Conservation (phyloP, 163 green algal genomes). For the Trebouxiophyceae sp. region DNA sequence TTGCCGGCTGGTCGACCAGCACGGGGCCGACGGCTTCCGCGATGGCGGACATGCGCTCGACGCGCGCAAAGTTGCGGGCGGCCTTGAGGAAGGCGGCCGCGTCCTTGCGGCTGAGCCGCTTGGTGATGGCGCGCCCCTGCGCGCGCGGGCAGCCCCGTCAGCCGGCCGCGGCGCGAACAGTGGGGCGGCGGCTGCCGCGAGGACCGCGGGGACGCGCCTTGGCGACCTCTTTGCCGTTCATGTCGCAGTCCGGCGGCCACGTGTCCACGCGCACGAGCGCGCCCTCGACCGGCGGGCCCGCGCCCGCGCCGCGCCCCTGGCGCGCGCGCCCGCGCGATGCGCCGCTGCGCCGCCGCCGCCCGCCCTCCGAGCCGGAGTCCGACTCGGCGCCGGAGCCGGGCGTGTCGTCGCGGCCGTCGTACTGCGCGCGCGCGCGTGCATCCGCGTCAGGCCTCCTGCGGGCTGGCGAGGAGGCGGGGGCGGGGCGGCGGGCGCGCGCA, state of each 20-base stretch:
- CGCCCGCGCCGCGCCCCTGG: slow-evolving; percentile 13
- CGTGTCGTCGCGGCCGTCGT: not conserved
- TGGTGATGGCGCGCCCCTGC: not conserved
- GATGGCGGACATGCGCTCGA: slow-evolving; percentile 42
- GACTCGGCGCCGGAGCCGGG: not conserved
- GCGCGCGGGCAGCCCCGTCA: no score
- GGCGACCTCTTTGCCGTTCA: not conserved
- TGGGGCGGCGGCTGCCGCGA: no score
- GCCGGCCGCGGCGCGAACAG: no score
- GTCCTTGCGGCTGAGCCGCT: slow-evolving; percentile 37
- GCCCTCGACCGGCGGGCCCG: slow-evolving; percentile 53
- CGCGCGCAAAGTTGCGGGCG: slow-evolving; percentile 41
- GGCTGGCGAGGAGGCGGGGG: no score
- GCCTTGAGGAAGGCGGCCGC: slow-evolving; percentile 50
- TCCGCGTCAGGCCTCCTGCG: no score
- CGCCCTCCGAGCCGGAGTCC: not conserved
- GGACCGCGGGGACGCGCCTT: not conserved
- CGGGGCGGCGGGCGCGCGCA: not conserved
- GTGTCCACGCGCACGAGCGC: slow-evolving; percentile 54
- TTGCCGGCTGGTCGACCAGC: slow-evolving; percentile 15
- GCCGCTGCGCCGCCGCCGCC: not conserved
- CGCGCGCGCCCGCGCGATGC: not conserved
- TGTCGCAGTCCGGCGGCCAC: slow-evolving; percentile 30
- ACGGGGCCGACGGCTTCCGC: slow-evolving; percentile 42
- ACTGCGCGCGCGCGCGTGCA: not conserved